Evolutionary conservation across 805 yeast species (phyloP).

Genomic region (Kazachstania kunashirensis): DNA sequence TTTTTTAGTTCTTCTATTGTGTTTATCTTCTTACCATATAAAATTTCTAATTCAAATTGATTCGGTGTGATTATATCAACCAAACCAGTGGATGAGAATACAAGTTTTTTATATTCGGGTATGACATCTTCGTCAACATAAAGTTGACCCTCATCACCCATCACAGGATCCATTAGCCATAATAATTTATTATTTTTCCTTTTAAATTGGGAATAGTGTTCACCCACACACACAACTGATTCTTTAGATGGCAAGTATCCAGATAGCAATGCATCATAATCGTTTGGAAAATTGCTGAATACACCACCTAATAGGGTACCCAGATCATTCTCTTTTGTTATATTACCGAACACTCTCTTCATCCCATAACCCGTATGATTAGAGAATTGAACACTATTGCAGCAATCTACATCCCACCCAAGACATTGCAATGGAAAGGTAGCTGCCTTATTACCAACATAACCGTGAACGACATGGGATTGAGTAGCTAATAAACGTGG

Average conservation of each 20-base stretch:
- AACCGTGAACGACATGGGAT: constrained; percentile 92
- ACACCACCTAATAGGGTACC: constrained; percentile 34
- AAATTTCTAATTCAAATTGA: constrained; percentile 75
- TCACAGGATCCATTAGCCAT: constrained; percentile 67
- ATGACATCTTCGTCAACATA: constrained; percentile 54
- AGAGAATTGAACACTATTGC: constrained; percentile 81
- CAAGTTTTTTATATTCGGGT: constrained; percentile 41
- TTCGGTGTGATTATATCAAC: constrained; percentile 83
- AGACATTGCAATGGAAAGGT: constrained; percentile 78
- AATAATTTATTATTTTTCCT: constrained; percentile 26
- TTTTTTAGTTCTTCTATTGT: constrained; percentile 31
- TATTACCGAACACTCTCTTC: constrained; percentile 34
- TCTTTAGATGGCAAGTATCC: constrained; percentile 60
- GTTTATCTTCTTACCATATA: constrained; percentile 44
- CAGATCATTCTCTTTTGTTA: constrained; percentile 35
- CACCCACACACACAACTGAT: constrained; percentile 37
- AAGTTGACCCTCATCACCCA: constrained; percentile 69
- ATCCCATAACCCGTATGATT: constrained; percentile 79
- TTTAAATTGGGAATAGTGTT: constrained; percentile 33
- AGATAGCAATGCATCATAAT: constrained; percentile 48
- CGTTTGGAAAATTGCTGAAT: constrained; percentile 20
- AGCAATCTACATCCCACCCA: constrained; percentile 89
- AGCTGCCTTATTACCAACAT: constrained; percentile 88
- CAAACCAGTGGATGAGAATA: constrained; percentile 34
- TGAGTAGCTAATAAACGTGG: constrained; percentile 33